Evolutionary conservation across 768 basidiomycete species (phyloP).

Genomic region (Lentinula boryana): DNA sequence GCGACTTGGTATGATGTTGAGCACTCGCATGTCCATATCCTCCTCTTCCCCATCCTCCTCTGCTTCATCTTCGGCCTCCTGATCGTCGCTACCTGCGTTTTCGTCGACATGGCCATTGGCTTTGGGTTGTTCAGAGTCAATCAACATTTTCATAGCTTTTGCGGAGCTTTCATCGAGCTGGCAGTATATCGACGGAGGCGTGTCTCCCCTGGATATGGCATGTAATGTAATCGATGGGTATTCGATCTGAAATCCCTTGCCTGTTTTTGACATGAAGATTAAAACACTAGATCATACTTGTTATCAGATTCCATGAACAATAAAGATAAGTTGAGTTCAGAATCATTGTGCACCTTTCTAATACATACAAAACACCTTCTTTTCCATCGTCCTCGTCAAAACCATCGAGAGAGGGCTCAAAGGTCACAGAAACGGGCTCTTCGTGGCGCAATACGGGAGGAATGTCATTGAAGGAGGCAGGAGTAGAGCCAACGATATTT

Average conservation of each 20-base stretch:
- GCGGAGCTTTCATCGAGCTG: slow-evolving; percentile 71
- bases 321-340: background rate
- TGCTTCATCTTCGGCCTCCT: slow-evolving; percentile 24
- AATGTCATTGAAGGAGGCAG: slow-evolving; percentile 78
- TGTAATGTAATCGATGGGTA: slow-evolving; percentile 93
- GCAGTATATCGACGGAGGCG: slow-evolving; percentile 78
- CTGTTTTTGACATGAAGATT: slow-evolving; percentile 66
- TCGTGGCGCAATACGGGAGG: slow-evolving; percentile 79
- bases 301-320: background rate
- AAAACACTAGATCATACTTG: slow-evolving; percentile 46
- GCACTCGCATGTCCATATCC: slow-evolving; percentile 60
- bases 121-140: slow-evolving; percentile 10
- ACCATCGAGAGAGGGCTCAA: slow-evolving; percentile 65
- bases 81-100: slow-evolving; percentile 12
- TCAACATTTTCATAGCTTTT: slow-evolving; percentile 10
- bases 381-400: slow-evolving; percentile 47
- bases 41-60: slow-evolving; percentile 9
- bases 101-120: slow-evolving; percentile 26
- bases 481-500: slow-evolving; percentile 68
- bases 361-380: slow-evolving; percentile 72
- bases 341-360: slow-evolving; percentile 61
- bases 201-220: slow-evolving; percentile 69
- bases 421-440: slow-evolving; percentile 56
- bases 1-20: slow-evolving; percentile 66
- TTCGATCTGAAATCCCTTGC: slow-evolving; percentile 74